phyloP scores from a whole-genome alignment of 331 rosid species.

The Telfairia occidentalis region DNA sequence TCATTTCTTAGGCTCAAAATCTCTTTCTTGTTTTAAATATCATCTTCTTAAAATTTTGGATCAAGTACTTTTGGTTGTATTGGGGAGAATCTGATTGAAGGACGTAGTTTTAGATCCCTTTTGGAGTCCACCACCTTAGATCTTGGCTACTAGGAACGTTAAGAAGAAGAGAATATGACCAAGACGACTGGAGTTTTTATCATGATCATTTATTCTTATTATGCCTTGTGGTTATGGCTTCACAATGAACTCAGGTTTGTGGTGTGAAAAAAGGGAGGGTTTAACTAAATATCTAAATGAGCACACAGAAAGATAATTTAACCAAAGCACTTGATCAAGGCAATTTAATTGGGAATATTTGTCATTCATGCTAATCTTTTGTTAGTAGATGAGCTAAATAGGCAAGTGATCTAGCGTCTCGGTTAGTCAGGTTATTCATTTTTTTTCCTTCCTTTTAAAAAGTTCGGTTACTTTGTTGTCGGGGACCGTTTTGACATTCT shows the following conservation, averaged over 20 bases:
- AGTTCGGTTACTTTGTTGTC: background rate
- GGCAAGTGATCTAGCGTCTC: background rate
- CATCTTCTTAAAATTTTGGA: background rate
- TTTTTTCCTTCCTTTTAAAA: background rate
- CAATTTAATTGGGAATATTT: background rate
- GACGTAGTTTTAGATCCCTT: background rate
- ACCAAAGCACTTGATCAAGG: background rate
- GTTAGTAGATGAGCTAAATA: background rate
- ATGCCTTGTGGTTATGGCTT: background rate
- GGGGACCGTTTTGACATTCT: background rate
- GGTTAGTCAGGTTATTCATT: background rate
- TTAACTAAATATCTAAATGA: background rate
- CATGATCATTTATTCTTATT: background rate
- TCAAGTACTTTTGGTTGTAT: background rate
- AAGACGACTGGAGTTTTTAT: background rate
- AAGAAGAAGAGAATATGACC: background rate
- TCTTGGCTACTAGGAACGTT: background rate
- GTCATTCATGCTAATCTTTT: background rate
- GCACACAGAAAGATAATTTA: background rate
- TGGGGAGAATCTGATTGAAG: background rate
- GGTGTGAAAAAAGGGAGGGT: background rate
- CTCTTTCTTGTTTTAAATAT: background rate
- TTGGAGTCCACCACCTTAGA: background rate
- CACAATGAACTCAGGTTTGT: background rate
- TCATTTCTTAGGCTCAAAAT: background rate